Evolutionary conservation across 768 basidiomycete genomes (phyloP).

Genomic region (Ephemerocybe angulata): DNA sequence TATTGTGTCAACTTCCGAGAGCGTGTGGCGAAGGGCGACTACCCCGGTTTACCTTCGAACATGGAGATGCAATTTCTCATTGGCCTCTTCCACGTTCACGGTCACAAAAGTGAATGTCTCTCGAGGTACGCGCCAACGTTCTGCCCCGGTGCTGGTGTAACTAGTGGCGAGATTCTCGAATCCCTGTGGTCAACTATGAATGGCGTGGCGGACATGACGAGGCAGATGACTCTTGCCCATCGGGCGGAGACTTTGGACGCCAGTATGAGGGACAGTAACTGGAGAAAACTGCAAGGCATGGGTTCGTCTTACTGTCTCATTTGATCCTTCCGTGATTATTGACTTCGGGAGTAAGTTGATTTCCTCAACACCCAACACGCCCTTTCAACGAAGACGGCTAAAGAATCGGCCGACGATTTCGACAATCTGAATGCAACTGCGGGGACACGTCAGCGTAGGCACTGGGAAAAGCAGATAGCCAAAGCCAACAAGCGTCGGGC

Average conservation of each 20-base stretch:
- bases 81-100: conserved; percentile 6
- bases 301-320: background rate
- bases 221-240: conserved; percentile 9
- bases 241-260: conserved; percentile 16
- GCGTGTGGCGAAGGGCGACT: conserved; percentile 9
- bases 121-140: background rate
- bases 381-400: background rate
- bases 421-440: background rate
- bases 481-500: background rate
- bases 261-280: conserved; percentile 8
- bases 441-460: background rate
- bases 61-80: conserved; percentile 3
- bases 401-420: background rate
- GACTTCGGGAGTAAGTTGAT: background rate
- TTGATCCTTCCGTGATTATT: background rate
- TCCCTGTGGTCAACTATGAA: conserved; percentile 16
- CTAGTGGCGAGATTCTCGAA: conserved; percentile 17
- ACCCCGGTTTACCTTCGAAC: background rate
- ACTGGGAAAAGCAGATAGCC: background rate
- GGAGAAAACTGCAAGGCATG: conserved; percentile 12
- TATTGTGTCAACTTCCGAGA: conserved; percentile 18
- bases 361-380: background rate
- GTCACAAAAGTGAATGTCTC: background rate
- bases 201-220: background rate
- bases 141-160: background rate